Conservation (phyloP, 192 early-diverging fungal genomes). For the Dimargaris xerosporica region DNA sequence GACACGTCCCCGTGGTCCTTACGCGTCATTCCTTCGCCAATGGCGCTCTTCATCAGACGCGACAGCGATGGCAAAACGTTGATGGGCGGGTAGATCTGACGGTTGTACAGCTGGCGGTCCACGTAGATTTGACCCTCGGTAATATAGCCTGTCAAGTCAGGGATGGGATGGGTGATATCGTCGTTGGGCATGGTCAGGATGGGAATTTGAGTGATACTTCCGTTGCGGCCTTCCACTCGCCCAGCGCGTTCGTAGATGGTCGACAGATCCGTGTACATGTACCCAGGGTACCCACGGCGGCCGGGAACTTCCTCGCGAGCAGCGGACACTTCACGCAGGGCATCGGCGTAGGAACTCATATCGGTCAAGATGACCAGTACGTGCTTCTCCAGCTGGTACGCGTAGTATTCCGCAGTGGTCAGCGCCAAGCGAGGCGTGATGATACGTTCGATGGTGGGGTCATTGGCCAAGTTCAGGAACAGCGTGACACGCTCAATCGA, state of each 20-base stretch:
- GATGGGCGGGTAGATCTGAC: slow-evolving; percentile 99
- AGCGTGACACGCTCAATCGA: slow-evolving; percentile 95
- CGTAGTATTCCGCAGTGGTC: slow-evolving; percentile 98
- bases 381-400: slow-evolving; percentile 98
- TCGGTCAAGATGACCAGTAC: slow-evolving; percentile 97
- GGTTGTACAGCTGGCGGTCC: slow-evolving; percentile 95
- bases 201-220: slow-evolving; percentile 98
- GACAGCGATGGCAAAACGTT: slow-evolving; percentile 98
- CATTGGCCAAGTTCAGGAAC: slow-evolving; percentile 99
- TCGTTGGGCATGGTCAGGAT: slow-evolving; percentile 99
- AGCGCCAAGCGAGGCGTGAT: slow-evolving; percentile 96
- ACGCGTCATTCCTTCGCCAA: slow-evolving; percentile 93
- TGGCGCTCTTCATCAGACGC: slow-evolving; percentile 98
- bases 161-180: slow-evolving; percentile 99
- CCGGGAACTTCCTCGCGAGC: slow-evolving; percentile 99
- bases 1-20: slow-evolving; percentile 99
- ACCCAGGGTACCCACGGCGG: slow-evolving; percentile 98
- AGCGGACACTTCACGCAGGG: slow-evolving; percentile 97
- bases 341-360: slow-evolving; percentile 99
- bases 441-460: slow-evolving; percentile 99
- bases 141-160: slow-evolving; percentile 99
- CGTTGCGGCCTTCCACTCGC: slow-evolving; percentile 91
- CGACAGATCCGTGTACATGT: slow-evolving; percentile 99
- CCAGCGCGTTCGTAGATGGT: slow-evolving; percentile 99
- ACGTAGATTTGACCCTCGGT: slow-evolving; percentile 99